Evolutionary conservation across 805 yeast genomes (phyloP), one percentile per base, ranked within the genome.

Genomic region (Yarrowia sp.): DNA sequence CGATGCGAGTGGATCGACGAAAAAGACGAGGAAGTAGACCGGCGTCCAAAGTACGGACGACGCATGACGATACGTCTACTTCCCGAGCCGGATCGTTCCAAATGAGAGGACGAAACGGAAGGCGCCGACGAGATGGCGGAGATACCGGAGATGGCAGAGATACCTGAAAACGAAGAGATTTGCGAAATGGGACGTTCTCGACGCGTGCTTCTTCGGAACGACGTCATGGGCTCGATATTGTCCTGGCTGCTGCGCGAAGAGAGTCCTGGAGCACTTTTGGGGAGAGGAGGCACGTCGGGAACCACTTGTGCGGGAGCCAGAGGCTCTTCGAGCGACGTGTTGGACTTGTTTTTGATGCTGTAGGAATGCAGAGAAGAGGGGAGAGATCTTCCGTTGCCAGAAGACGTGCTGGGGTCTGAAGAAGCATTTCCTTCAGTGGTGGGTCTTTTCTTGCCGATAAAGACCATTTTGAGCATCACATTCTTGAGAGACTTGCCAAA

Each of bases 91-190:
- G 52, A 21, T 48, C 71, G 33, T 22, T 64, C 56, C 5, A 65
- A 16, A n/a, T n/a, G n/a, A n/a, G 64, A 70, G 7, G 72, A 70
- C 16, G 51, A 46, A 12, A 67, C 66, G 8, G 72, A 70, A 10
- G 66, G 65, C 11, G 68, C 68, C 3, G 72, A 68, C 9, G 72
- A 70, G 14, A 69, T 19, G 52, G 67, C 71, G 2, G 73, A 70
- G 38, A 75, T 74, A 4, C 82, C 81, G 0, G 86, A 82, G 44
- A 81, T 78, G 64, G 83, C 87, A 0, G 87, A 83, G 41, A 78
- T 74, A 3, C 80, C 78, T 0, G 84, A 81, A n/a, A 80, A 75
- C 1, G 63, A 41, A 0, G 88, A 84, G 0, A 83, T 71, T 41
- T 80, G 78, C 0, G 88, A 84, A 0, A 78, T 77, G 4, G 87